Evolutionary conservation across 225 moss, liverwort and hornwort species (phyloP), one percentile per base, ranked within the genome.

Genomic region (Pseudoscleropodium purum): DNA sequence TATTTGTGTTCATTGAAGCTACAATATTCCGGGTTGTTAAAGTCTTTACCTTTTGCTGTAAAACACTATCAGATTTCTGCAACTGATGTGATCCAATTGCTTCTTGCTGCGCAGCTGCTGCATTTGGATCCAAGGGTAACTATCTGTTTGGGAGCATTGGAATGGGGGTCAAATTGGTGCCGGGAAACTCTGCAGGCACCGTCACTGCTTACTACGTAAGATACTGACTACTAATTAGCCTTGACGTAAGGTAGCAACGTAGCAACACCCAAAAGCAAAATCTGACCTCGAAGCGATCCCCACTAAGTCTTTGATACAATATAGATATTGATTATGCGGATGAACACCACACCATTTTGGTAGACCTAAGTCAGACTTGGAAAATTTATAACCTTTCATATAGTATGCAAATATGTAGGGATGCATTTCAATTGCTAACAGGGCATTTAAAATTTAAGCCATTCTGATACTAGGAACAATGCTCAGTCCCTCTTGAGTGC

Each of bases 131-230:
- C 68, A 94, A 93, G 52, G 69, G 89, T 70, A 85, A 61, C 20
- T 94, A 89, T 63, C 88, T 94, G 64, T 94, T 89, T 69, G 94
- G 94, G 34, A 91, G 92, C 83, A 93, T 94, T 86, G 93, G 93
- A 36, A 94, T 94, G 89, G 93, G 93, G 56, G 93, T 94, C 88
- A 94, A 94, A 87, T 83, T 94, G 82, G 90, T 86, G 80, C 34
- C 80, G 31, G 93, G 94, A 62, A 93, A 94, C 81, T 94, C 94
- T 74, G 94, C 94, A 61, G 94, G 94, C 89, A 94, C 94, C 52
- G 94, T 94, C 57, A 94, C 94, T 79, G 94, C 94, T 67, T 94
- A 93, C 88, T 94, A 94, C 47, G 94, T 94, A 91, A 93, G 93
- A 75, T 64, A 77, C 84, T 78, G 49, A 81, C 86, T 82, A 41